Percentiles rank a stretch among this genome's conserved stretches.
These are phyloP conservation scores for Eremochloa ophiuroides DNA, from an alignment of 176 grass and related monocot species.

Conservation along the genomic window DNA sequence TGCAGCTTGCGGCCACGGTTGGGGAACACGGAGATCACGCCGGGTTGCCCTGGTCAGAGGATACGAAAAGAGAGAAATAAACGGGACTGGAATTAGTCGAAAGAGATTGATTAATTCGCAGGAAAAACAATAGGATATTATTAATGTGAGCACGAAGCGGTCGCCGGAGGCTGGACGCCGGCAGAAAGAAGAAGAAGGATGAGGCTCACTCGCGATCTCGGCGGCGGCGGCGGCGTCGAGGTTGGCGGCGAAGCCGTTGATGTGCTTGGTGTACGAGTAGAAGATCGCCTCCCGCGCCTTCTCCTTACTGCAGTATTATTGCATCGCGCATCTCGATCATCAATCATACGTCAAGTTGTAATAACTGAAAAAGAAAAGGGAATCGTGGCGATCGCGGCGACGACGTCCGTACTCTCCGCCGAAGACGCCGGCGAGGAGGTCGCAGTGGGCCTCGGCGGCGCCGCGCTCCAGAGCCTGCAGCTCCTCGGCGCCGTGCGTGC, in stretches of 20 bases:
- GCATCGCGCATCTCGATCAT: neutral
- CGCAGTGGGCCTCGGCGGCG: conserved; percentile 49
- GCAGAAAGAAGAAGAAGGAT: no score
- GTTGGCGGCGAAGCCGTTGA: conserved; percentile 93
- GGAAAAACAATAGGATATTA: neutral
- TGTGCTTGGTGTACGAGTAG: conserved; percentile 93
- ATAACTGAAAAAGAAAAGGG: neutral
- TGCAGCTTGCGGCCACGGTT: conserved; percentile 68
- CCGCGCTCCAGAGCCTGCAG: conserved; percentile 11
- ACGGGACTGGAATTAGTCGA: neutral
- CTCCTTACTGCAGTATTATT: conserved; percentile 70
- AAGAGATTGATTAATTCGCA: neutral
- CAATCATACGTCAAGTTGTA: neutral
- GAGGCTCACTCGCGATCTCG: conserved; percentile 56
- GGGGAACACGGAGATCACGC: conserved; percentile 78
- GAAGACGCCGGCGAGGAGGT: conserved; percentile 64
- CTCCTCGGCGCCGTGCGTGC: conserved; percentile 1
- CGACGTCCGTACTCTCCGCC: conserved; percentile 60
- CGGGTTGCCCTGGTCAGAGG: conserved; percentile 38
- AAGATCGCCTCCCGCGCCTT: conserved; percentile 89
- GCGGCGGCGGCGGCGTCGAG: conserved; percentile 56
- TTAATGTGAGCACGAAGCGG: neutral
- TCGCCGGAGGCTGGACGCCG: neutral
- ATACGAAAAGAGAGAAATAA: neutral
- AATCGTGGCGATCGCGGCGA: neutral